phyloP scores from a whole-genome alignment of 192 early-diverging fungal genomes.

The Linnemannia elongata region DNA sequence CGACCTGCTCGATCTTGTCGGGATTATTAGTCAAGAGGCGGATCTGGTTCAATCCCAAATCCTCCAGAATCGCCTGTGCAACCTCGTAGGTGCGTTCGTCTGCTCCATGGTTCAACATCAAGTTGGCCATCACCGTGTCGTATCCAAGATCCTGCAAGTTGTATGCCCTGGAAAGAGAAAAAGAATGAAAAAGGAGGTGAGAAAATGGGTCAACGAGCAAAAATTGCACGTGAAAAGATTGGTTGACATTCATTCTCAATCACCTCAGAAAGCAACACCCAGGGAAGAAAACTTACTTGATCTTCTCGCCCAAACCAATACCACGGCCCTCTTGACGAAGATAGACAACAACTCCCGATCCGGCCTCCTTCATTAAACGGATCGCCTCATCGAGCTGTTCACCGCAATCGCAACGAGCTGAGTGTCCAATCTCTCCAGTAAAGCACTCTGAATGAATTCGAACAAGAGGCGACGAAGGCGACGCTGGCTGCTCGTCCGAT shows the following conservation, averaged over 20 bases:
- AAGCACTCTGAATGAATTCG: slow-evolving; percentile 98
- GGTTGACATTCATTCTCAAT: neutral
- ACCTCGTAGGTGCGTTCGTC: slow-evolving; percentile 96
- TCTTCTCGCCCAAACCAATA: slow-evolving; percentile 94
- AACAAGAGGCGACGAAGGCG: slow-evolving; percentile 71
- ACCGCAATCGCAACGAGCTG: slow-evolving; percentile 94
- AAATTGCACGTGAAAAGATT: neutral
- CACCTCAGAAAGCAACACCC: neutral
- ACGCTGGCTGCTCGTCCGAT: slow-evolving; percentile 7
- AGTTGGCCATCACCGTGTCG: slow-evolving; percentile 94
- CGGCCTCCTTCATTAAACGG: slow-evolving; percentile 85
- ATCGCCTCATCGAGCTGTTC: slow-evolving; percentile 95
- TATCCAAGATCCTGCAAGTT: slow-evolving; percentile 97
- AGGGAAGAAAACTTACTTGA: slow-evolving; percentile 70
- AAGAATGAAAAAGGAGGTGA: slow-evolving; percentile 3
- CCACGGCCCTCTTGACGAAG: slow-evolving; percentile 96
- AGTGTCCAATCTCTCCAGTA: slow-evolving; percentile 94
- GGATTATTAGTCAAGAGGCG: slow-evolving; percentile 96
- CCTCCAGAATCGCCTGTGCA: slow-evolving; percentile 88
- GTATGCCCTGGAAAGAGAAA: slow-evolving; percentile 78
- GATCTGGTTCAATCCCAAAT: slow-evolving; percentile 80
- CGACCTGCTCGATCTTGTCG: slow-evolving; percentile 90
- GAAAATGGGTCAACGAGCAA: neutral
- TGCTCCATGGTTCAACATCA: slow-evolving; percentile 89
- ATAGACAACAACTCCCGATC: slow-evolving; percentile 95